phyloP scores from a whole-genome alignment of 768 basidiomycete species.

The Rhizopogon vesiculosus region DNA sequence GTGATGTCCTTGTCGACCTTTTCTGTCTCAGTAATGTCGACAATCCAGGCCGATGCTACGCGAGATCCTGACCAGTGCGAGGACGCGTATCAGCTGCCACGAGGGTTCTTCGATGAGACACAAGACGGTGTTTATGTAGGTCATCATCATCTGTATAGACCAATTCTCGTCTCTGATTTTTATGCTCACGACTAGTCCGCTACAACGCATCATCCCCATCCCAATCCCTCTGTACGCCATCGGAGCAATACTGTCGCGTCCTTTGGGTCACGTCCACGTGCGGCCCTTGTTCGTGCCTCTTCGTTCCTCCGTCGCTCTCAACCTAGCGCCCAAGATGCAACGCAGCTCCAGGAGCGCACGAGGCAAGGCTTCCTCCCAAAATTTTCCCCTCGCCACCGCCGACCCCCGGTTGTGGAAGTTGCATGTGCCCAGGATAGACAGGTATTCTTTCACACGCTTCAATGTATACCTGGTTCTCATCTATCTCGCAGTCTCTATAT shows the following conservation, averaged over 20 bases:
- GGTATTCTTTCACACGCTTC: neutral
- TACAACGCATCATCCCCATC: neutral
- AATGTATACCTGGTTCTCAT: neutral
- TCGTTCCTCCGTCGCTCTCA: neutral
- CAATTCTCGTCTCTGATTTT: too few relatives aligned
- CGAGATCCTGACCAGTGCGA: neutral
- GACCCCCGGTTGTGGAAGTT: neutral
- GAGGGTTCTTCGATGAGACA: neutral
- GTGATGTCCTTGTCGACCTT: neutral
- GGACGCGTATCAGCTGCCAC: neutral
- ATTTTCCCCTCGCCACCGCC: neutral
- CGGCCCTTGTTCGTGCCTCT: neutral
- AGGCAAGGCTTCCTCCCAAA: neutral
- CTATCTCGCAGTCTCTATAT: neutral
- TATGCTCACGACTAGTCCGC: neutral
- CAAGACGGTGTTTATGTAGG: neutral
- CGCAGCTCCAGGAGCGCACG: neutral
- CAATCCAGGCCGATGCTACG: neutral
- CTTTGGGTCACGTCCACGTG: neutral
- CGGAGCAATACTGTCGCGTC: neutral
- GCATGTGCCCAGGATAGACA: neutral
- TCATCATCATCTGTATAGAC: neutral
- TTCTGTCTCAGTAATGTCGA: neutral
- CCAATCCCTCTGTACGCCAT: neutral
- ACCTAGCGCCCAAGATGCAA: neutral